phyloP scores from a whole-genome alignment of 306 rosid species.

The Oxytropis ochrocephala region DNA sequence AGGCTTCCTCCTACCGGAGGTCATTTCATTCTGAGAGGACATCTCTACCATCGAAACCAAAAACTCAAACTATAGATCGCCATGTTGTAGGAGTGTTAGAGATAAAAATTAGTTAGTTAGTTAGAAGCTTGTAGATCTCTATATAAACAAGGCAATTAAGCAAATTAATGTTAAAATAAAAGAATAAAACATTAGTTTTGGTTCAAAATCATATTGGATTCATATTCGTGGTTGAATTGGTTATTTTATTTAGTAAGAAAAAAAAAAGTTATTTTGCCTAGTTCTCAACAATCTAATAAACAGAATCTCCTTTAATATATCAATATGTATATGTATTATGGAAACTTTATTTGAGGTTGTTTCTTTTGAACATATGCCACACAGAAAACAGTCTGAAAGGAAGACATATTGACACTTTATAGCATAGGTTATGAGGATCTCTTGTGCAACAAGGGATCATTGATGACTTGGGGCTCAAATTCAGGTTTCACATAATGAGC shows the following conservation, averaged over 20 bases:
- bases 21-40: no score
- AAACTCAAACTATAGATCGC: no score
- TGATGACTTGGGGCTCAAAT: slow-evolving; percentile 74
- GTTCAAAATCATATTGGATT: not conserved
- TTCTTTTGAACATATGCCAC: not conserved
- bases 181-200: no score
- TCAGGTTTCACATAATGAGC: slow-evolving; percentile 59
- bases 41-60: no score
- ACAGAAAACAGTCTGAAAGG: not conserved
- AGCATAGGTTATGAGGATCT: slow-evolving; percentile 23
- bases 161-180: no score
- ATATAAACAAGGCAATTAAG: no score
- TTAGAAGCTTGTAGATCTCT: no score
- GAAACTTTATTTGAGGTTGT: not conserved
- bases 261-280: not conserved
- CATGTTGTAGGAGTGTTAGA: no score
- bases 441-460: slow-evolving; percentile 64
- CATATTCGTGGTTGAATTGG: not conserved
- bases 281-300: not conserved
- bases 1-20: no score
- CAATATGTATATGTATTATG: not conserved
- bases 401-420: slow-evolving; percentile 3
- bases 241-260: not conserved
- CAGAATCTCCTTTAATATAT: no score
- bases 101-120: no score